These are phyloP conservation scores for Sonneratia caseolaris DNA, from an alignment of 345 rosid species.

Conservation along the genomic window DNA sequence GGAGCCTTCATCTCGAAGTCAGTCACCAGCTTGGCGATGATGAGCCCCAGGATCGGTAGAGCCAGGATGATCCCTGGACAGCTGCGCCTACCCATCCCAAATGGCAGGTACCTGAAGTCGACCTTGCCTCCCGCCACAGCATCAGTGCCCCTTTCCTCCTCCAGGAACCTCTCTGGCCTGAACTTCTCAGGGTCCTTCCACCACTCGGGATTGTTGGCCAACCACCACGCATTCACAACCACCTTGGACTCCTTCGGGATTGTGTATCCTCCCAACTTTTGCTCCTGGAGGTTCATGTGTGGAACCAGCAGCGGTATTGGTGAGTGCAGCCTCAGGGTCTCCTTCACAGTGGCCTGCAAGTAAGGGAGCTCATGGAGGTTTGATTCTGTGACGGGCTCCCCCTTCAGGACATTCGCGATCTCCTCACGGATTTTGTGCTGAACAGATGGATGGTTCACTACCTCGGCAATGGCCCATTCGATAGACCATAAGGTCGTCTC, in stretches of 20 bases:
- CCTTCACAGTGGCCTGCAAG: conserved; percentile 49
- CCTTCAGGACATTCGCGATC: conserved; percentile 25
- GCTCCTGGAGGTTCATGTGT: conserved; percentile 59
- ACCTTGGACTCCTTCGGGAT: conserved; percentile 53
- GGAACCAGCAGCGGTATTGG: conserved; percentile 59
- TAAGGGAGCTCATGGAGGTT: conserved; percentile 33
- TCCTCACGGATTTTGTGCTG: conserved; percentile 41
- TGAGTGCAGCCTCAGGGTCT: conserved; percentile 43
- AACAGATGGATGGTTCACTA: conserved; percentile 45
- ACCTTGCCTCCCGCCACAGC: conserved; percentile 45
- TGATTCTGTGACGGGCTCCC: conserved; percentile 30
- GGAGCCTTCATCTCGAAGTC: conserved; percentile 40
- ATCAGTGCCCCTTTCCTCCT: conserved; percentile 31
- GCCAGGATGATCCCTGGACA: conserved; percentile 59
- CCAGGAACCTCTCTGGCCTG: conserved; percentile 48
- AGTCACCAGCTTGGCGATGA: conserved; percentile 36
- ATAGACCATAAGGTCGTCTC: conserved; percentile 65
- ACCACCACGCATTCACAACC: conserved; percentile 62
- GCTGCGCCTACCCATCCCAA: conserved; percentile 51
- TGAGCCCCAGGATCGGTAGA: conserved; percentile 45
- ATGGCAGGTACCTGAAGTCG: conserved; percentile 50
- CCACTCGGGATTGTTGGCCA: conserved; percentile 49
- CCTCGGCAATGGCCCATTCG: conserved; percentile 66
- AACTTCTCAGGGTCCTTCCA: conserved; percentile 44
- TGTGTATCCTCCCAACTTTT: conserved; percentile 39